phyloP scores from a whole-genome alignment of 208 protist genomes.

The Acanthamoeba pearcei region DNA sequence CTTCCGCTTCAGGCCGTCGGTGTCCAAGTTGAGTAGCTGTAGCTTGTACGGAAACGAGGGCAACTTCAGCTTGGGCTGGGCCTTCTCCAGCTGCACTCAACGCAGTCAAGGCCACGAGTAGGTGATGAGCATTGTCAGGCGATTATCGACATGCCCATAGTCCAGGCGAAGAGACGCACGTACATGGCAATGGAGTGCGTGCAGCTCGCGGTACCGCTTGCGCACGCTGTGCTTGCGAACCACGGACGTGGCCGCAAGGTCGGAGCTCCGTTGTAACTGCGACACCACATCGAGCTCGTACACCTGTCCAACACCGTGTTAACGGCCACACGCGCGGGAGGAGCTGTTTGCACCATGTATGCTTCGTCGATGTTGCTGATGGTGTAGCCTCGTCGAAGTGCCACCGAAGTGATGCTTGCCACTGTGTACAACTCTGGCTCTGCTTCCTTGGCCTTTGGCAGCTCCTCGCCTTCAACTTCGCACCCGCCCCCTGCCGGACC shows the following conservation, averaged over 20 bases:
- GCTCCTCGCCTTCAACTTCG: neutral
- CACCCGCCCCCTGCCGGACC: neutral
- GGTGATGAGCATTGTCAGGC: neutral
- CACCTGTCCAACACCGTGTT: neutral
- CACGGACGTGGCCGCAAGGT: neutral
- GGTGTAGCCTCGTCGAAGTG: neutral
- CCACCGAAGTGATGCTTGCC: neutral
- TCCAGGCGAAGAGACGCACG: neutral
- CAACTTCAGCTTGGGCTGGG: neutral
- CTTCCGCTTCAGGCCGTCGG: neutral
- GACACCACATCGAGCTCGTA: neutral
- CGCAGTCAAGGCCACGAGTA: neutral
- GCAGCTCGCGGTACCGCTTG: slow-evolving; percentile 36
- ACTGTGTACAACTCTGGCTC: neutral
- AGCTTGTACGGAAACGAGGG: neutral
- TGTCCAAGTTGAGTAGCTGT: neutral
- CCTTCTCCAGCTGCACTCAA: slow-evolving; percentile 1
- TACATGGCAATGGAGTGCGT: slow-evolving; percentile 1
- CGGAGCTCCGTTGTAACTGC: neutral
- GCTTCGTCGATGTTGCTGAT: neutral
- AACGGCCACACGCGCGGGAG: neutral
- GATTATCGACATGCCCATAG: neutral
- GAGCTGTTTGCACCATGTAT: neutral
- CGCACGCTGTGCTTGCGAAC: neutral
- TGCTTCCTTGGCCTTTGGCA: slow-evolving; percentile 21